Evolutionary conservation across 345 rosid genomes (phyloP).

Genomic region (Gossypium arboreum): DNA sequence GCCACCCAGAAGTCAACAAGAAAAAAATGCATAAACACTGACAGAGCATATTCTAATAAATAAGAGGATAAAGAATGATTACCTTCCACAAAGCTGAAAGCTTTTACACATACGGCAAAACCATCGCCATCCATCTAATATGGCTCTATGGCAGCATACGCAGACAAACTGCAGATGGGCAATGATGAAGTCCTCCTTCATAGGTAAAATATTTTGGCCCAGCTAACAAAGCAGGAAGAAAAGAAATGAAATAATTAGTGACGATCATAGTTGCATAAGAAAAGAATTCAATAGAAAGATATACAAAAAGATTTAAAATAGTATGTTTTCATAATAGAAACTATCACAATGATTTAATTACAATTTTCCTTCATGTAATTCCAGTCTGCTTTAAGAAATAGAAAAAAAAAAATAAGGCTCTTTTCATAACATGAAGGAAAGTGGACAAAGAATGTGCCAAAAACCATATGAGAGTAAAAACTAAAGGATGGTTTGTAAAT

Average conservation of each 20-base stretch:
- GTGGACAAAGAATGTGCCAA: neutral
- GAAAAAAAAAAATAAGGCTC: neutral
- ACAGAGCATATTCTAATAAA: neutral
- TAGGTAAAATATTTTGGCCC: constrained; percentile 33
- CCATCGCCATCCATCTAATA: constrained; percentile 57
- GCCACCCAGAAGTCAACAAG: neutral
- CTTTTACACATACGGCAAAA: constrained; percentile 54
- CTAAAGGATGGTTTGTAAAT: neutral
- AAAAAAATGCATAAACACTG: neutral
- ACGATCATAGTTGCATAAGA: neutral
- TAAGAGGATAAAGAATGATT: constrained; percentile 7
- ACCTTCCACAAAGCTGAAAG: constrained; percentile 68
- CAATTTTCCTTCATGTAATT: neutral
- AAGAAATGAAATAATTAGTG: constrained; percentile 15
- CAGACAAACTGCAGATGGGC: constrained; percentile 55
- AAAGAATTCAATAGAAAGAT: neutral
- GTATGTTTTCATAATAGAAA: neutral
- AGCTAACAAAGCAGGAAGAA: constrained; percentile 36
- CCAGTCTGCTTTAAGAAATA: neutral
- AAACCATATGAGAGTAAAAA: no score
- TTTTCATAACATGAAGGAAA: neutral
- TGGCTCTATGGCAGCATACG: constrained; percentile 37
- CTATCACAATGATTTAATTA: no score
- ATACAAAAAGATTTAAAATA: neutral
- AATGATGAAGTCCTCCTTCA: constrained; percentile 57